These are phyloP conservation scores for Euclidium syriacum DNA, from an alignment of 345 rosid genomes.

Conservation along the genomic window DNA sequence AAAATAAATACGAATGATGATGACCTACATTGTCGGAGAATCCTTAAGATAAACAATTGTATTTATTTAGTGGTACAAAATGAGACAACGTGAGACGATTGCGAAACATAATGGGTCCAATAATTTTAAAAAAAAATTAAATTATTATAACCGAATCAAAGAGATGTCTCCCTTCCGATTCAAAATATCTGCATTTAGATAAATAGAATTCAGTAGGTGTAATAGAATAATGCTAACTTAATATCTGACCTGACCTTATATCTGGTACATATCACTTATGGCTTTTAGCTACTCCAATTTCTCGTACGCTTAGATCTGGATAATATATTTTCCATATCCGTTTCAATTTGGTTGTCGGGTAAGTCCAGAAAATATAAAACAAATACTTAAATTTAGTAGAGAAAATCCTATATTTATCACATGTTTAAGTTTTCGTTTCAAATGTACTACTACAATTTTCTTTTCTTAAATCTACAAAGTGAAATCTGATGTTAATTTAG, in stretches of 20 bases:
- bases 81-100: constrained; percentile 32
- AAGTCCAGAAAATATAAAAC: no score
- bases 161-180: constrained; percentile 5
- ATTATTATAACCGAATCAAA: constrained; percentile 5
- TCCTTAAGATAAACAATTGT: constrained; percentile 29
- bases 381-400: no score
- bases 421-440: no score
- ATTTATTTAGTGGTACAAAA: constrained; percentile 27
- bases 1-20: constrained; percentile 27
- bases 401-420: no score
- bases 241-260: not conserved
- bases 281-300: no score
- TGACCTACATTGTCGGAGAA: constrained; percentile 34
- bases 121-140: not conserved
- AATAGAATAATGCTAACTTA: constrained; percentile 16
- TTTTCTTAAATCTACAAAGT: no score
- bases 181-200: constrained; percentile 1
- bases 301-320: no score
- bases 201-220: not conserved
- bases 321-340: no score
- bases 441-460: no score
- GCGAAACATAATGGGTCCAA: constrained; percentile 25
- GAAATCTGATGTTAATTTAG: not conserved
- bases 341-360: no score
- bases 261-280: no score